These are phyloP conservation scores for Gremmenia infestans DNA, from an alignment of 2,329 filamentous ascomycete species.

Conservation along the genomic window DNA sequence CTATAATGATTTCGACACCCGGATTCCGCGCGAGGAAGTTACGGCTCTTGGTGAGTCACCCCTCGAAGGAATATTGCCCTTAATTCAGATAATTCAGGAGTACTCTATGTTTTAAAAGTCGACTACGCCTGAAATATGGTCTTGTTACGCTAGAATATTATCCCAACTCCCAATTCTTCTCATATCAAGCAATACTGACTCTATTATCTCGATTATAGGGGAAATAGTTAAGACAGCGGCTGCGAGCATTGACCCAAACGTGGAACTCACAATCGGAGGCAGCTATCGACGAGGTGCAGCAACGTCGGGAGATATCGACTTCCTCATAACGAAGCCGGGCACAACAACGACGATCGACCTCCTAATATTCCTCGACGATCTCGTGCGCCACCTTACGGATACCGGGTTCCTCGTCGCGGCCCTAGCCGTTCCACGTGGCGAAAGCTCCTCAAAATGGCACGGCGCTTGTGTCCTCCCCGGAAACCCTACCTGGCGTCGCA, in stretches of 20 bases:
- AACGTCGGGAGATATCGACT: slow-evolving; percentile 76
- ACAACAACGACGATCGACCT: slow-evolving; percentile 53
- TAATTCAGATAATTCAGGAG: no score
- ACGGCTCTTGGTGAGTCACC: slow-evolving; percentile 51
- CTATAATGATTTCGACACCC: slow-evolving; percentile 71
- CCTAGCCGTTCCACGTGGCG: slow-evolving; percentile 51
- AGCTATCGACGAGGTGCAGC: slow-evolving; percentile 78
- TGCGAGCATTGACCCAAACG: slow-evolving; percentile 51
- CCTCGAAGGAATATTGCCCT: no score
- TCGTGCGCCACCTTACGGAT: slow-evolving; percentile 58
- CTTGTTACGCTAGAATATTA: no score
- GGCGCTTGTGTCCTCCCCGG: slow-evolving; percentile 71
- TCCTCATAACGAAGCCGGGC: slow-evolving; percentile 68
- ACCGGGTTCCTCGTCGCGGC: slow-evolving; percentile 63
- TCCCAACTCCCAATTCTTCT: no score
- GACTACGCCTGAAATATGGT: no score
- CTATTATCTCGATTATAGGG: no score
- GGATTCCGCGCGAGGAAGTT: slow-evolving; percentile 76
- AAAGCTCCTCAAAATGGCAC: slow-evolving; percentile 74
- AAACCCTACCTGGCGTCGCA: slow-evolving; percentile 63
- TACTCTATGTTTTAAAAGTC: no score
- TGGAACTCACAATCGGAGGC: slow-evolving; percentile 72
- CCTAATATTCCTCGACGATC: slow-evolving; percentile 52
- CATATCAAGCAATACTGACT: no score
- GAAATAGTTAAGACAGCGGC: slow-evolving; percentile 57